Percentiles rank a stretch among this genome's conserved stretches.
Conservation (phyloP, 345 rosid genomes). For the Gossypium sturtianum region DNA sequence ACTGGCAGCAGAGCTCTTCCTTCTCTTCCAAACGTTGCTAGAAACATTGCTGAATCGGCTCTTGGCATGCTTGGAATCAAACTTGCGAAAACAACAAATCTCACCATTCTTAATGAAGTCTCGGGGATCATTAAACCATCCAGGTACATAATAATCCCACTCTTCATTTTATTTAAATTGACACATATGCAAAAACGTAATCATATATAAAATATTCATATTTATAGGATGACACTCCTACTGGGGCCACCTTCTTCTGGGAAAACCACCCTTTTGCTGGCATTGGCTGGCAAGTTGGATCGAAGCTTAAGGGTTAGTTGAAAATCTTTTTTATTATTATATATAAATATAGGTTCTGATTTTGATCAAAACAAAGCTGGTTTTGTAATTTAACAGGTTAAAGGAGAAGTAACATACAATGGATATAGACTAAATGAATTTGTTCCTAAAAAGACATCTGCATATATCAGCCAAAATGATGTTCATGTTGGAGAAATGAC, state of each 20-base stretch:
- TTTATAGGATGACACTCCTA: conserved; percentile 58
- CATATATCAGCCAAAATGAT: conserved; percentile 89
- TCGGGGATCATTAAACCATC: conserved; percentile 73
- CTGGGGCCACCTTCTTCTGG: conserved; percentile 94
- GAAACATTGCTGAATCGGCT: conserved; percentile 62
- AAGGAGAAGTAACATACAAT: conserved; percentile 64
- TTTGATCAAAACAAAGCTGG: neutral
- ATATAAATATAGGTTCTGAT: too few species aligned
- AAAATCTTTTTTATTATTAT: neutral
- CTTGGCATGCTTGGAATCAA: conserved; percentile 48
- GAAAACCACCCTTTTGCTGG: conserved; percentile 73
- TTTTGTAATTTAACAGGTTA: conserved; percentile 36
- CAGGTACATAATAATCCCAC: conserved; percentile 28
- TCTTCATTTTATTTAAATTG: too few species aligned
- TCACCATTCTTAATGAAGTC: conserved; percentile 73
- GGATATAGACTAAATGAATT: conserved; percentile 60
- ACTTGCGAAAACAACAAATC: conserved; percentile 57
- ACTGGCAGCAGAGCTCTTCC: conserved; percentile 91
- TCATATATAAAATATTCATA: neutral
- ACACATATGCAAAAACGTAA: neutral
- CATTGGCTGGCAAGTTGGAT: conserved; percentile 79
- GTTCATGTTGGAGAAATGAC: conserved; percentile 87
- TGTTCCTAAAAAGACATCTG: conserved; percentile 81
- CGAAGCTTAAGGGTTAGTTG: conserved; percentile 46
- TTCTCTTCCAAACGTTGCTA: conserved; percentile 57